Evolutionary conservation across 1,284 basidiomycete genomes (phyloP), one percentile per base, ranked within the genome.

Genomic region (Cystobasidium slooffiae): DNA sequence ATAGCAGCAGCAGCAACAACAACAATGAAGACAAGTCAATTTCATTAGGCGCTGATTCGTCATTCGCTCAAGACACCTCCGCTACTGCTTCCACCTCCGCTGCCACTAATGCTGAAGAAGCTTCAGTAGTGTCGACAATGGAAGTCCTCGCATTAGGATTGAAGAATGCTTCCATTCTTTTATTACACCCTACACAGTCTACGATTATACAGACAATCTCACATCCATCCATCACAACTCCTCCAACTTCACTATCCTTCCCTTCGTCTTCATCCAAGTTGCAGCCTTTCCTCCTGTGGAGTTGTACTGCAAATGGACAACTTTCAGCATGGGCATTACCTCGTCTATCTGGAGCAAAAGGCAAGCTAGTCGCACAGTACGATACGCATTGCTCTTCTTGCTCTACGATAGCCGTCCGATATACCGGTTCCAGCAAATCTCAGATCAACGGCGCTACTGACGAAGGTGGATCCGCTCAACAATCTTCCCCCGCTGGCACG

Each of bases 101-200:
- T 16, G 7, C 31, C 31, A 31, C 1, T 31, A 31, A 31, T 31
- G 31, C 31, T 5, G 31, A 31, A 31, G 31, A 31, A 5, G 31
- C 31, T 31, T 31, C 31, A 31, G 31, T 31, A 2, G 31, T 31
- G 12, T 8, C 61, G 20, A 6, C 24, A 7, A 43, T 44, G 18
- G 52, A 49, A 39, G 63, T 52, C 55, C 52, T 73, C 16, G 62
- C 62, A 20, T 20, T 73, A 20, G 70, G 70, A 31, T 41, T 73
- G 14, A 46, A 62, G 46, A 65, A 22, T 37, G 62, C 52, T 24
- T 53, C 56, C 7, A 66, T 66, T 18, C 20, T 55, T 14, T n/a
- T 73, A 9, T 14, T 73, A 37, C 56, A 73, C 55, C 70, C 70
- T 18, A 61, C 63, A 7, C 56, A 73, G n/a, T 65, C 62, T 12